These are phyloP conservation scores for Rubroboletus satanas DNA, from an alignment of 768 basidiomycete species.

Conservation along the genomic window DNA sequence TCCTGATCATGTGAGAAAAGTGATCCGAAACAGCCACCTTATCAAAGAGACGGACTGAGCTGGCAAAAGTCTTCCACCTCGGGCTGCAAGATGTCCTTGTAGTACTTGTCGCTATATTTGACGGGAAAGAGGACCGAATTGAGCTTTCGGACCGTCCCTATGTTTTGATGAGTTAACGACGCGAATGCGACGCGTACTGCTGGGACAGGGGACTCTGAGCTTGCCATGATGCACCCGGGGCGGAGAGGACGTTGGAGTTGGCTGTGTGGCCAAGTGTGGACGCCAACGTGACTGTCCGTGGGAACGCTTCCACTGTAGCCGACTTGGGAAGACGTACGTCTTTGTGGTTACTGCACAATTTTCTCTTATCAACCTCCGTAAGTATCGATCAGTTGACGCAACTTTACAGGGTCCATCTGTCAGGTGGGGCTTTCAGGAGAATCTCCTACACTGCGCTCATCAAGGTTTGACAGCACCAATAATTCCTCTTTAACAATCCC, in stretches of 20 bases:
- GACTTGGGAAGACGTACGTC: constrained; percentile 15
- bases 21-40: constrained; percentile 6
- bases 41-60: constrained; percentile 57
- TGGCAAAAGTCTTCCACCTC: constrained; percentile 86
- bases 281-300: constrained; percentile 20
- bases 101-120: constrained; percentile 86
- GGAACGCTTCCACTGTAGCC: constrained; percentile 12
- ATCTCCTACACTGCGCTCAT: constrained; percentile 11
- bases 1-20: constrained; percentile 25
- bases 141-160: constrained; percentile 63
- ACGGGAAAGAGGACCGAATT: constrained; percentile 85
- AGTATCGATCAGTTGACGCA: constrained; percentile 20
- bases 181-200: constrained; percentile 60
- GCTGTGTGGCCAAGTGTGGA: constrained; percentile 15
- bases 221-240: constrained; percentile 18
- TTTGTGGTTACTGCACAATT: constrained; percentile 18
- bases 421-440: constrained; percentile 14
- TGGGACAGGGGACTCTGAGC: constrained; percentile 16
- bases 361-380: constrained; percentile 23
- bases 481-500: constrained; percentile 17
- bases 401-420: constrained; percentile 24
- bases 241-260: neutral
- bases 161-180: constrained; percentile 74
- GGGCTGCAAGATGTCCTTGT: constrained; percentile 68
- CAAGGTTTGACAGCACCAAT: constrained; percentile 28